phyloP scores from a whole-genome alignment of 164 flowering plant species.

The Nelumbo lutea region DNA sequence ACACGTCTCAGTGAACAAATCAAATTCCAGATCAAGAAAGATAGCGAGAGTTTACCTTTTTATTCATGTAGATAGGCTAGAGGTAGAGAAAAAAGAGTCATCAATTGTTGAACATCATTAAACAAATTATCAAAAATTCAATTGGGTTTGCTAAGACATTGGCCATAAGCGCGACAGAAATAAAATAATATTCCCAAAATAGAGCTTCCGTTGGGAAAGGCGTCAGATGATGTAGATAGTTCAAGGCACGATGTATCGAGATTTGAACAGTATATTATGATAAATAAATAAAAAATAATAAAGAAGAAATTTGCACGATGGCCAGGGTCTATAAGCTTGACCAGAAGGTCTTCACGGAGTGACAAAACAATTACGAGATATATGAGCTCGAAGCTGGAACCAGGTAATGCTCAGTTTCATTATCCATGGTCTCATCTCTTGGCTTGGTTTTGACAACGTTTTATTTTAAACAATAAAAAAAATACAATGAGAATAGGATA shows the following conservation, averaged over 20 bases:
- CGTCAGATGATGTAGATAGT: neutral
- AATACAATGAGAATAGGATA: neutral
- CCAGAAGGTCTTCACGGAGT: neutral
- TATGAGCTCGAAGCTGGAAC: conserved; percentile 31
- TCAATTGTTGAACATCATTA: no score
- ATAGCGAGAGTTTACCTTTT: no score
- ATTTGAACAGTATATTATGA: neutral
- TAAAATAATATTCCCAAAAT: neutral
- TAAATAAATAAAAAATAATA: no score
- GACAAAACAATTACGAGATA: neutral
- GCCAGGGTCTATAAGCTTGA: conserved; percentile 18
- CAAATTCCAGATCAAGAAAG: no score
- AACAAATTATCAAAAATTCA: no score
- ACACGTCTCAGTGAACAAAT: no score
- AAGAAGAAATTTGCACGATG: conserved; percentile 6
- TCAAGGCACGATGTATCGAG: conserved; percentile 9
- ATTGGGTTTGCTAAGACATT: no score
- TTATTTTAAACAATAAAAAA: neutral
- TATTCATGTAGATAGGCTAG: no score
- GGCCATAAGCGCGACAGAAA: no score
- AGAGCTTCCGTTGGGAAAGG: conserved; percentile 7
- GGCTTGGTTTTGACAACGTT: conserved; percentile 28
- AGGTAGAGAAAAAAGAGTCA: no score
- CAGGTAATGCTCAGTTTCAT: conserved; percentile 30
- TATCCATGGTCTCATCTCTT: neutral